These are phyloP conservation scores for Blastobotrys terrestris DNA, from an alignment of 805 yeast species.

Conservation along the genomic window DNA sequence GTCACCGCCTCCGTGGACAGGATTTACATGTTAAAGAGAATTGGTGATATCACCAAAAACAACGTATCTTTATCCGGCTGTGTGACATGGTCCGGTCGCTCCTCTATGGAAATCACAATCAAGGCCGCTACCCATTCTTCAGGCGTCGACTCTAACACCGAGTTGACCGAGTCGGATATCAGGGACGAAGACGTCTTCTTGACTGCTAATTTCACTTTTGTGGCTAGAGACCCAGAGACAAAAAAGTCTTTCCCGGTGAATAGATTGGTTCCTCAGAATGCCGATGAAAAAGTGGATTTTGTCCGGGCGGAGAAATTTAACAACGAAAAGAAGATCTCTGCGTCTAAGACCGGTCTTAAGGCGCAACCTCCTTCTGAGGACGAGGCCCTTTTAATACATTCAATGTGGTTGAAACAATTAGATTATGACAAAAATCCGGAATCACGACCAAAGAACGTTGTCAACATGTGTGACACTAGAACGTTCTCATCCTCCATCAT, in stretches of 20 bases:
- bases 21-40: constrained; percentile 76
- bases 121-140: constrained; percentile 74
- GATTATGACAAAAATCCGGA: constrained; percentile 24
- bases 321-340: constrained; percentile 75
- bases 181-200: constrained; percentile 66
- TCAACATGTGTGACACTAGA: constrained; percentile 65
- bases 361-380: constrained; percentile 63
- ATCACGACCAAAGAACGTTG: constrained; percentile 43
- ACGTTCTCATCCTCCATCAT: constrained; percentile 75
- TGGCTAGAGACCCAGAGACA: constrained; percentile 91
- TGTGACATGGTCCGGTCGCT: constrained; percentile 90
- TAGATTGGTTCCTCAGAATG: constrained; percentile 66
- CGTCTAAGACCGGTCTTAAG: constrained; percentile 53
- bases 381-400: constrained; percentile 71
- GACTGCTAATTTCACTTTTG: constrained; percentile 90
- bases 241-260: constrained; percentile 85
- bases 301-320: constrained; percentile 86
- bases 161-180: constrained; percentile 46
- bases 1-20: constrained; percentile 95
- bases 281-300: constrained; percentile 74
- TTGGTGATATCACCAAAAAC: constrained; percentile 68
- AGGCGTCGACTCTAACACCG: constrained; percentile 45
- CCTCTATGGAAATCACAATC: constrained; percentile 92
- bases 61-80: constrained; percentile 84
- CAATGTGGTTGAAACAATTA: constrained; percentile 51